Percentiles rank a stretch among this genome's conserved stretches.
Conservation (phyloP, 176 grass and related monocot species). For the Pharus latifolius region DNA sequence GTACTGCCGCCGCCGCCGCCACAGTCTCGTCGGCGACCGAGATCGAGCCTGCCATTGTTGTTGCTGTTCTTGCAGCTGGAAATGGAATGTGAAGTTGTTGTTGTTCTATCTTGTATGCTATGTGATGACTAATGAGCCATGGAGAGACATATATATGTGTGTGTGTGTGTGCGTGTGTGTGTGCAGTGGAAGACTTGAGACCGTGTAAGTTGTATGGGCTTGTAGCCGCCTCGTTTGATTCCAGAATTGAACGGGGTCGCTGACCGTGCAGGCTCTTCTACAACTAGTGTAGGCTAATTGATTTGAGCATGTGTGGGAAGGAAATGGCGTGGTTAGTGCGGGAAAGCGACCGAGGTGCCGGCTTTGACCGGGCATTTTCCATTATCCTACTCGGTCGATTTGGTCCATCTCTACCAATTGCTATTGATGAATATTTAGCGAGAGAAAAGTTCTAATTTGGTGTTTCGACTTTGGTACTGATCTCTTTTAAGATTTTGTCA, state of each 20-base stretch:
- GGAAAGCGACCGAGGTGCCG: background rate
- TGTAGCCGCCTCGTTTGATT: slow-evolving; percentile 25
- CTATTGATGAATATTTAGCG: background rate
- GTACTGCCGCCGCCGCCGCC: background rate
- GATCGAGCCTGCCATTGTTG: background rate
- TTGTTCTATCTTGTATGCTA: no score
- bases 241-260: background rate
- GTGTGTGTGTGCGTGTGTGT: no score
- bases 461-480: background rate
- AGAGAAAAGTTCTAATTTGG: background rate
- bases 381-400: no score
- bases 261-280: background rate
- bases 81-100: no score
- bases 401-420: no score
- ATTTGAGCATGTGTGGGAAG: background rate
- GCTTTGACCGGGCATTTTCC: no score
- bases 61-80: no score
- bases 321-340: background rate
- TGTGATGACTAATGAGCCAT: no score
- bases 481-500: background rate
- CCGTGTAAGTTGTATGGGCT: no score
- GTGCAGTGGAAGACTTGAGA: no score
- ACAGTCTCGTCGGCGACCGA: background rate
- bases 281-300: background rate
- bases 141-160: background rate